Percentiles rank a stretch among this genome's conserved stretches.
phyloP scores from a whole-genome alignment of 2,329 filamentous ascomycete genomes.

The Coleophoma eucalyptorum region DNA sequence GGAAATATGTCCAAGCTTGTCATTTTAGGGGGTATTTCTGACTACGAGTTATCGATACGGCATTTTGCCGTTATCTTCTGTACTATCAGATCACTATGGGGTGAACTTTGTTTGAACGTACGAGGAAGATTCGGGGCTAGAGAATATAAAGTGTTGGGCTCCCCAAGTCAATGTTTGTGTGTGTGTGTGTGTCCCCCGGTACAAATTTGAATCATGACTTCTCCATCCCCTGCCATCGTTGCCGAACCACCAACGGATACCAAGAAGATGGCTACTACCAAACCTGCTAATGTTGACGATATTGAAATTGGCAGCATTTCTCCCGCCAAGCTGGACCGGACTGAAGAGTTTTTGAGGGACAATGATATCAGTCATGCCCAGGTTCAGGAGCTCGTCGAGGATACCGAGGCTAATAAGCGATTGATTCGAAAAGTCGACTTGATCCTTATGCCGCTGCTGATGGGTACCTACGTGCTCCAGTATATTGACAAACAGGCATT shows the following conservation, averaged over 20 bases:
- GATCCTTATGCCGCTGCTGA: conserved; percentile 46
- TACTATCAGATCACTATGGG: background rate
- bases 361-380: conserved; percentile 39
- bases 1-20: too few species aligned
- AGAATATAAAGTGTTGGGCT: too few species aligned
- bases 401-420: conserved; percentile 27
- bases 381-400: conserved; percentile 39
- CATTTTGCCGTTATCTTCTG: background rate
- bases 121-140: too few species aligned
- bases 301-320: background rate
- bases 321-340: conserved; percentile 38
- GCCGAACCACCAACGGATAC: too few species aligned
- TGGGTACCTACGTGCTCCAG: conserved; percentile 45
- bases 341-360: conserved; percentile 43
- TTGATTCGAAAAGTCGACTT: conserved; percentile 44
- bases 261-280: background rate
- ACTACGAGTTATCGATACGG: background rate
- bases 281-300: background rate
- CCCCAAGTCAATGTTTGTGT: too few species aligned
- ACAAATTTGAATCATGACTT: background rate
- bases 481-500: conserved; percentile 47
- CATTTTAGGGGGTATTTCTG: too few species aligned
- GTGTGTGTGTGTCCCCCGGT: too few species aligned
- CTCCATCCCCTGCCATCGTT: background rate
- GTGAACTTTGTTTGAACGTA: too few species aligned